These are phyloP conservation scores for Geotrichum phurueaensis DNA, from an alignment of 1,139 yeast species.

Conservation along the genomic window DNA sequence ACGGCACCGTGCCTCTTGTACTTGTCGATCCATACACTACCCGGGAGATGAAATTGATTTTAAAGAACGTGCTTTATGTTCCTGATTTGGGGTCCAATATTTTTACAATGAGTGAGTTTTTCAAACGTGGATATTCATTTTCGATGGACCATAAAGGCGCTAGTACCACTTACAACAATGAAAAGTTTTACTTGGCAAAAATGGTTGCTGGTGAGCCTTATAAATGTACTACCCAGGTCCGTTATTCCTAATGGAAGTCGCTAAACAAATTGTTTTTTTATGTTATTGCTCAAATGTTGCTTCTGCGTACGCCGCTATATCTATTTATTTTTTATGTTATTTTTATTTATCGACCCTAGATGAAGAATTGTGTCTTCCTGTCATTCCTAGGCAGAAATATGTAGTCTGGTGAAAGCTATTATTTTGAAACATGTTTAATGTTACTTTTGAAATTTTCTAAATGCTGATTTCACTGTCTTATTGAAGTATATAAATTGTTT, in stretches of 20 bases:
- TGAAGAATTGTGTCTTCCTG: too few species aligned
- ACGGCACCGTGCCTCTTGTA: slow-evolving; percentile 1
- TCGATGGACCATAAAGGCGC: neutral
- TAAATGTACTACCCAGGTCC: neutral
- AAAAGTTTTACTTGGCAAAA: neutral
- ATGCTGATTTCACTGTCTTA: too few species aligned
- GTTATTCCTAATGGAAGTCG: neutral
- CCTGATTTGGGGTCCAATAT: neutral
- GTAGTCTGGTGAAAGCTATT: too few species aligned
- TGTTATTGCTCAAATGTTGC: neutral
- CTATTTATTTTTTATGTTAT: too few species aligned
- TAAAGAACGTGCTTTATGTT: slow-evolving; percentile 2
- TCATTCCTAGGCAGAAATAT: too few species aligned
- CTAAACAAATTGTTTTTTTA: too few species aligned
- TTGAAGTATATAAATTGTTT: too few species aligned
- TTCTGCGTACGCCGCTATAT: too few species aligned
- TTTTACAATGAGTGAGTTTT: slow-evolving; percentile 1
- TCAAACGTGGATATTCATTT: neutral
- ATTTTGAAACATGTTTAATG: too few species aligned
- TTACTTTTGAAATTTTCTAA: too few species aligned
- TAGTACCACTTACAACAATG: neutral
- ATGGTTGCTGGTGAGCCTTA: neutral
- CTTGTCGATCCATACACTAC: neutral
- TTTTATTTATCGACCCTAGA: too few species aligned
- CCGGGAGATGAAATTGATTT: neutral